Evolutionary conservation across 2,329 filamentous ascomycete genomes (phyloP).

Genomic region (Chrysoporthe austroafricana): DNA sequence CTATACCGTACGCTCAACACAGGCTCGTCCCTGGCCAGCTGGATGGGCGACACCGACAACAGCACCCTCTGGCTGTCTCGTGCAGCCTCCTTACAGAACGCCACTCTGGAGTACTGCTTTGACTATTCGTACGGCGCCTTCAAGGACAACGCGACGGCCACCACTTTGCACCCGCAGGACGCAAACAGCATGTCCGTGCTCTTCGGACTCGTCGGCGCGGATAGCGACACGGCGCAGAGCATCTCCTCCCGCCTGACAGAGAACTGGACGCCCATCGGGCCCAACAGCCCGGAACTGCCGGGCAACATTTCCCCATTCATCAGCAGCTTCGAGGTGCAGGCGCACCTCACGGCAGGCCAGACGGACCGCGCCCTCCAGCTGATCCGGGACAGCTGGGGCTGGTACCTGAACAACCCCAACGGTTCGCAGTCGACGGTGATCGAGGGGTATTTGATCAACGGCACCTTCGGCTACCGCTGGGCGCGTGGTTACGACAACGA

Average conservation of each 20-base stretch:
- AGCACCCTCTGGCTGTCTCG: slow-evolving; percentile 42
- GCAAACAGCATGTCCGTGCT: slow-evolving; percentile 60
- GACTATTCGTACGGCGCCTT: slow-evolving; percentile 53
- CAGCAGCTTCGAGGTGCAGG: slow-evolving; percentile 62
- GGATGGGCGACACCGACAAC: slow-evolving; percentile 43
- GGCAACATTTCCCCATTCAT: slow-evolving; percentile 63
- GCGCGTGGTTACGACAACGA: slow-evolving; percentile 56
- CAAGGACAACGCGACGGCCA: slow-evolving; percentile 55
- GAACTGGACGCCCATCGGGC: slow-evolving; percentile 61
- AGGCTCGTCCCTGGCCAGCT: slow-evolving; percentile 54
- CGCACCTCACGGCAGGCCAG: slow-evolving; percentile 53
- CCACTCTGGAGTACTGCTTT: slow-evolving; percentile 54
- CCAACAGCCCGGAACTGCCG: slow-evolving; percentile 59
- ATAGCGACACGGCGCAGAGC: slow-evolving; percentile 38
- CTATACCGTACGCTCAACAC: slow-evolving; percentile 59
- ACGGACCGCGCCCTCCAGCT: slow-evolving; percentile 57
- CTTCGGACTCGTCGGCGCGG: slow-evolving; percentile 47
- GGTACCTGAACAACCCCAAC: slow-evolving; percentile 60
- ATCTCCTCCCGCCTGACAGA: slow-evolving; percentile 50
- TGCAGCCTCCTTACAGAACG: slow-evolving; percentile 46
- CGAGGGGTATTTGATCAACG: slow-evolving; percentile 61
- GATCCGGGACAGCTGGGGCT: slow-evolving; percentile 61
- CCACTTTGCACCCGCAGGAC: slow-evolving; percentile 61
- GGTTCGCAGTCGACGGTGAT: slow-evolving; percentile 63
- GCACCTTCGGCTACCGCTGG: slow-evolving; percentile 60